phyloP scores from a whole-genome alignment of 768 basidiomycete genomes.

The Rubroboletus pulcherrimus region DNA sequence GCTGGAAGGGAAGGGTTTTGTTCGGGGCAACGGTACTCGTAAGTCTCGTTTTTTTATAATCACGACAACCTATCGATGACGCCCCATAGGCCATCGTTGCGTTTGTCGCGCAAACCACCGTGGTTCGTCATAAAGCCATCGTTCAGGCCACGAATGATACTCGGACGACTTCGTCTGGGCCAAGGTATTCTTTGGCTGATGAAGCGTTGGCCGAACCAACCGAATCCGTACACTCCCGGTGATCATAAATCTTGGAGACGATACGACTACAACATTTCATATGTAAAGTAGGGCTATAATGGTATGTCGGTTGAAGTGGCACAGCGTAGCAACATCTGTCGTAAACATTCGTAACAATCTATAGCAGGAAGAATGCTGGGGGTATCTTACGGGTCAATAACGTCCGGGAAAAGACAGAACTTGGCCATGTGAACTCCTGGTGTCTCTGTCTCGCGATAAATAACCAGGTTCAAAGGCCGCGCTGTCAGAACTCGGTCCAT shows the following conservation, averaged over 20 bases:
- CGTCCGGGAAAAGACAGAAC: slow-evolving; percentile 10
- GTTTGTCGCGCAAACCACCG: slow-evolving; percentile 33
- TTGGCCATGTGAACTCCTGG: slow-evolving; percentile 3
- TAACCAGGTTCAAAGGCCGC: neutral
- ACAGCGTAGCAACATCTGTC: neutral
- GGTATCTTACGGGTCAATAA: slow-evolving; percentile 10
- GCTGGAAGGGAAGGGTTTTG: slow-evolving; percentile 64
- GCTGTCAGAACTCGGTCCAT: slow-evolving; percentile 5
- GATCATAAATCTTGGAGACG: neutral
- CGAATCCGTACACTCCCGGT: neutral
- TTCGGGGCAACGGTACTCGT: slow-evolving; percentile 54
- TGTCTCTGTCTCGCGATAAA: slow-evolving; percentile 1
- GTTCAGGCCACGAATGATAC: slow-evolving; percentile 9
- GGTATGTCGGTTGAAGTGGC: neutral
- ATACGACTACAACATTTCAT: slow-evolving; percentile 8
- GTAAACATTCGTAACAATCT: slow-evolving; percentile 3
- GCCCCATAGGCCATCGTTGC: slow-evolving; percentile 29
- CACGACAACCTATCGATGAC: neutral
- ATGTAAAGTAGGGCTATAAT: slow-evolving; percentile 17
- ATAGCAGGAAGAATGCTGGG: neutral
- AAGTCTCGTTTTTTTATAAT: slow-evolving; percentile 4
- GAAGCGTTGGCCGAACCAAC: slow-evolving; percentile 23
- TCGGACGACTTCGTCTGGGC: slow-evolving; percentile 2
- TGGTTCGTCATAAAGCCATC: slow-evolving; percentile 32
- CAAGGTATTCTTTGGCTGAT: slow-evolving; percentile 10